Evolutionary conservation across 371 early-diverging fungal genomes (phyloP), one percentile per base, ranked within the genome.

Genomic region (Globomyces sp.): DNA sequence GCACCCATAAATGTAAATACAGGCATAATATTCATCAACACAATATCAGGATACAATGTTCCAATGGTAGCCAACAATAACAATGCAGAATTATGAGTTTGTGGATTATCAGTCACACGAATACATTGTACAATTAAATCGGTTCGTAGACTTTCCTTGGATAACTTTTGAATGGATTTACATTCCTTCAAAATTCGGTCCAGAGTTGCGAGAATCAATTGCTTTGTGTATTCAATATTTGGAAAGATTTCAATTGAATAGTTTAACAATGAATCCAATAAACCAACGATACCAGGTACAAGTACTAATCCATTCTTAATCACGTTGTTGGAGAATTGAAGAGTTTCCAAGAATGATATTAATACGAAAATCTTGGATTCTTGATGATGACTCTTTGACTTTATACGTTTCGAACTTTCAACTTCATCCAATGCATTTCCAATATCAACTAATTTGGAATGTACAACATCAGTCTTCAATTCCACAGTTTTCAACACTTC

Each of bases 1-100:
- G 92, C 92, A n/a, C 96, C 96, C 97, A 98, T 94, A 72, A 96
- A 96, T 4, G 96, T 98, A 72, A 98, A 96, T 41, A 96, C 87
- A 24, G 95, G 92, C 92, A 98, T 95, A 60, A 95, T 90, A 75
- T 93, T 90, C 70, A 91, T 85, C 55, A 98, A 79, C 6, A 98
- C 95, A 58, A 80, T 82, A 55, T 94, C 90, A 1, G 95, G 92
- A 69, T 86, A 89, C 64, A 89, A 74, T 8, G 85, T 79, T 0
- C 94, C 94, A 53, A 96, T 86, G 11, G 92, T 88, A 0, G 96
- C 90, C 86, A 98, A 85, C 58, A 98, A 78, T 47, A 93, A 76
- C 49, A 98, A 82, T 6, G 92, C 86, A 66, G 90, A 88, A 77
- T 92, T 93, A 77, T 95, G 95, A 1, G 94, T 94, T 77, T 95